These are phyloP conservation scores for Zasmidium citrigriseum DNA, from an alignment of 2,329 filamentous ascomycete genomes.

Conservation along the genomic window DNA sequence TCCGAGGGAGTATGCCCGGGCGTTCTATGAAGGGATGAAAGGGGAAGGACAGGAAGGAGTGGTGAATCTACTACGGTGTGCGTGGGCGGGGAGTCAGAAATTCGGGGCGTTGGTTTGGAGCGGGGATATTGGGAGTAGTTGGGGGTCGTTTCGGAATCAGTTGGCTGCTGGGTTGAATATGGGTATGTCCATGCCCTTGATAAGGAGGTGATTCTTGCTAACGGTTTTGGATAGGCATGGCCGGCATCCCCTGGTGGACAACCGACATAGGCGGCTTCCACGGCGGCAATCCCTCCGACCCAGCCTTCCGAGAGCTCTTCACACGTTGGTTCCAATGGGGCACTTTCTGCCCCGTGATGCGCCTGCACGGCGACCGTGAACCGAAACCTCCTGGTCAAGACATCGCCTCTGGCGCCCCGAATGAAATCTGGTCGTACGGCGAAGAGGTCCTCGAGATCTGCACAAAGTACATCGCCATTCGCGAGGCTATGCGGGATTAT, in stretches of 20 bases:
- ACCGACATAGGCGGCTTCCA: slow-evolving; percentile 72
- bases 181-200: slow-evolving; percentile 40
- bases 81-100: slow-evolving; percentile 62
- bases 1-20: slow-evolving; percentile 58
- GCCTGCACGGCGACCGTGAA: slow-evolving; percentile 66
- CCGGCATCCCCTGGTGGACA: slow-evolving; percentile 68
- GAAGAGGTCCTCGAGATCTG: slow-evolving; percentile 62
- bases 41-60: slow-evolving; percentile 56
- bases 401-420: slow-evolving; percentile 51
- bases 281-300: slow-evolving; percentile 60
- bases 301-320: slow-evolving; percentile 62
- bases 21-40: slow-evolving; percentile 61
- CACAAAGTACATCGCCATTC: slow-evolving; percentile 58
- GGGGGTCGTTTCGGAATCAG: slow-evolving; percentile 61
- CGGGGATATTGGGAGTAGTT: slow-evolving; percentile 67
- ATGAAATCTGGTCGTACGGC: slow-evolving; percentile 69
- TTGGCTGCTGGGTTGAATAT: slow-evolving; percentile 66
- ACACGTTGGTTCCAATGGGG: slow-evolving; percentile 72
- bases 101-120: slow-evolving; percentile 68
- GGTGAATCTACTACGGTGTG: slow-evolving; percentile 61
- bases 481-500: slow-evolving; percentile 61
- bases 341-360: slow-evolving; percentile 67
- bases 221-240: no score
- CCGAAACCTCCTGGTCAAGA: slow-evolving; percentile 45
- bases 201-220: no score